Base-by-base conservation (phyloP, 2,329 filamentous ascomycete species). In the Exutisphaerella laricina region DNA sequence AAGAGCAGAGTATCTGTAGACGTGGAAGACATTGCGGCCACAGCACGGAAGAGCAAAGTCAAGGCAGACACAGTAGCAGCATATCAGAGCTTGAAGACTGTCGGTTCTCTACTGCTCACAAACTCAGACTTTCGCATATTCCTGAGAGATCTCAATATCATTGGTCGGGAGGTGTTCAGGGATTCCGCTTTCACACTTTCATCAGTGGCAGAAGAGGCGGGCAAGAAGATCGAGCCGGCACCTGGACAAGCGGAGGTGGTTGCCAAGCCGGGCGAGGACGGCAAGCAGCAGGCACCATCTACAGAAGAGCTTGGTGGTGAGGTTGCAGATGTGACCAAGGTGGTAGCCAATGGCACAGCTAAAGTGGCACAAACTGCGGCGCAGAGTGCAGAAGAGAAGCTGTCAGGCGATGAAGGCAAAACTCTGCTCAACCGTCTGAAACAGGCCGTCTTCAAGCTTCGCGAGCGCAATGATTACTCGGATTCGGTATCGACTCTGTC, bases 51-150 rank as follows among this genome's bases (percentile, higher is more conserved):
- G 53, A 77, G 77, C 13, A 85, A 80, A 62, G 73, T 77, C 4
- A 81, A 77, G 56, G 84, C 85, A 14, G 82, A 90, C 65, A 79
- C 80, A 13, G 77, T 75, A 59, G 85, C 84, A 45, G 84, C 85
- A 12, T 89, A 89, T 58, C 74, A 84, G 58, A 95, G 88, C 62
- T 68, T 95, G 35, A 83, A 81, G 45, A 95, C 88, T 0, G 79
- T 97, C 0, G 83, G 85, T 21, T 85, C 83, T 3, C 71, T 97
- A n/a, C 75, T 96, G 1, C 70, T 97, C 31, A 88, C 86, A 10
- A 97, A 97, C 61, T 81, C 84, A 0, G 88, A 96, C 58, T 96
- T 97, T 63, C 82, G 89, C 28, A 73, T 89, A 5, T 88, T 97
- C 56, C 70, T 96, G 32, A 79, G 82, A 8, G 90, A 97, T 57